Base-by-base conservation (phyloP, 768 basidiomycete species). In the Suillus luteus region DNA sequence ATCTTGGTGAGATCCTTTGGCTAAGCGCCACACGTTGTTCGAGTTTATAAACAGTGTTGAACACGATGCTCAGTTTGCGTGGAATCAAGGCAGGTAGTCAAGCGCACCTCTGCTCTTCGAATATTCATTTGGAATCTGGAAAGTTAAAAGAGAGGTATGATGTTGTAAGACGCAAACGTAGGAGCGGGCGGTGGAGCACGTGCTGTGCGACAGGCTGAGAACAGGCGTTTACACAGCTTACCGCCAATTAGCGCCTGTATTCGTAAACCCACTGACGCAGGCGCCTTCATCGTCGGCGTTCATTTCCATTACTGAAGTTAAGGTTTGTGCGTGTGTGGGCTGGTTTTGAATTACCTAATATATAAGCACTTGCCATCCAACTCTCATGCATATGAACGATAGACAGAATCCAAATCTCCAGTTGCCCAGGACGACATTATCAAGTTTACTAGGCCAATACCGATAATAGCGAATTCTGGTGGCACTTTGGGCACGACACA, bases 1-100 rank as follows among this genome's bases (percentile, higher is more conserved):
- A 86, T 81, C 19, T 77, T 78, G 43, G 82, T 65, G 62, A 85
- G 71, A 70, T 85, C 84, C 35, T 75, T 80, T 49, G 81, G 63
- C 83, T 84, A 69, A 41, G 57, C 40, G 38, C 52, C 66, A 12
- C 14, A 57, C 4, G 19, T 24, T 40, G 31, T 31, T 31, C 3
- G 27, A 22, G 55, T 55, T 14, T 37, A 27, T 37, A 57, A 3
- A 41, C n/a, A 31, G 15, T 15, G 55, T 46, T 35, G 57, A 59
- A 15, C 27, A n/a, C 17, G 10, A 58, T 35, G 31, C 12, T 60
- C 49, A 62, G 52, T n/a, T 43, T 57, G 33, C 44, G 15, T 40
- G 44, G n/a, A 1, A 11, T 24, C 22, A 33, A 40, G 27, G 14
- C 35, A 46, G 46, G 19, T 35, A n/a, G 38, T 46, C 11, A 8